These are phyloP conservation scores for Kokia cookei DNA, from an alignment of 441 rosid species.

Conservation along the genomic window DNA sequence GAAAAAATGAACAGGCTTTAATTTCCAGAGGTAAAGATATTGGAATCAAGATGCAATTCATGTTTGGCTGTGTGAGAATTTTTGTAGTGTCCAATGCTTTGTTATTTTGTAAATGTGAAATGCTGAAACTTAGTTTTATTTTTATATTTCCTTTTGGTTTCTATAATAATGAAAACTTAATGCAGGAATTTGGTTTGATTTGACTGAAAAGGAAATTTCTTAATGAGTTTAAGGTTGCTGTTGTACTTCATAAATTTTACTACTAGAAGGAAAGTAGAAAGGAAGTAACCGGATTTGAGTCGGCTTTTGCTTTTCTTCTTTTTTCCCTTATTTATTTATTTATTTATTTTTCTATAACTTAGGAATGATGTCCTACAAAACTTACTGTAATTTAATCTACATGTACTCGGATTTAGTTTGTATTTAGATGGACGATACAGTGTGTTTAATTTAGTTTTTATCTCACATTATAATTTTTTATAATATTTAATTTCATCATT, in stretches of 20 bases:
- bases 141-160: background rate
- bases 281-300: conserved; percentile 2
- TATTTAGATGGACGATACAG: no score
- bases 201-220: background rate
- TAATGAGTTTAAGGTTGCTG: background rate
- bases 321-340: background rate
- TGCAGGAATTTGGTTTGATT: background rate
- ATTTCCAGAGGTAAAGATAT: background rate
- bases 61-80: background rate
- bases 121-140: background rate
- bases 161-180: background rate
- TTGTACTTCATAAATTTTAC: background rate
- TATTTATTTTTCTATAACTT: background rate
- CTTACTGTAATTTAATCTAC: no score
- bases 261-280: background rate
- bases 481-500: no score
- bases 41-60: background rate
- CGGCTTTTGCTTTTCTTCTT: background rate
- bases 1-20: no score
- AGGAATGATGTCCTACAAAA: no score
- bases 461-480: no score
- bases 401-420: no score
- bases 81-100: background rate
- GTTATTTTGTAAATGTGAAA: conserved; percentile 1
- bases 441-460: no score